Conservation (phyloP, 805 yeast genomes). For the Cyberlindnera japonica region DNA sequence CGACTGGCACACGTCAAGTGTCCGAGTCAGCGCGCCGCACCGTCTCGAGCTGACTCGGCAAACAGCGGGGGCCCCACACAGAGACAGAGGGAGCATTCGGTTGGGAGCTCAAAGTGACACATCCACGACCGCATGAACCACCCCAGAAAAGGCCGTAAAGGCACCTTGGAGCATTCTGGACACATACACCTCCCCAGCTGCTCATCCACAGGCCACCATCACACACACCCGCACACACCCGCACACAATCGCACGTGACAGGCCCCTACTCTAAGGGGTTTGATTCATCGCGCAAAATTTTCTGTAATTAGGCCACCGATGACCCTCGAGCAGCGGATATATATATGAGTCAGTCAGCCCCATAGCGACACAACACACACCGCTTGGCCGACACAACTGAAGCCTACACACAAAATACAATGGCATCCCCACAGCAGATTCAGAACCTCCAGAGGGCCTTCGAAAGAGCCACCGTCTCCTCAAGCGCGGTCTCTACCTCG, state of each 20-base stretch:
- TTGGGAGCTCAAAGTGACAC: too few species aligned
- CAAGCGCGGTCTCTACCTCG: constrained; percentile 77
- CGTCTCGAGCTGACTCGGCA: neutral
- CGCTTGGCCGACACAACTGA: neutral
- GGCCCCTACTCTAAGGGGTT: neutral
- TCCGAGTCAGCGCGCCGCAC: neutral
- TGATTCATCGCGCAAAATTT: constrained; percentile 17
- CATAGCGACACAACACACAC: neutral
- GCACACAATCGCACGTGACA: constrained; percentile 18
- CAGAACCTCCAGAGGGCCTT: constrained; percentile 49
- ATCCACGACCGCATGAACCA: too few species aligned
- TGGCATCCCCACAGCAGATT: constrained; percentile 71
- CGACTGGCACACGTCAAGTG: too few species aligned
- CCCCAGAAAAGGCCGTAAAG: too few species aligned
- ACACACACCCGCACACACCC: neutral
- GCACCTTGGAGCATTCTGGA: too few species aligned
- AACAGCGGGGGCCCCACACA: neutral
- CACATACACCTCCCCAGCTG: too few species aligned
- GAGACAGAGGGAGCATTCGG: too few species aligned
- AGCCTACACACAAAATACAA: constrained; percentile 23
- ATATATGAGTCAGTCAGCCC: neutral
- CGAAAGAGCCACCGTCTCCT: constrained; percentile 53
- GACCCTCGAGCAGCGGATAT: neutral
- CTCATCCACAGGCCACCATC: neutral
- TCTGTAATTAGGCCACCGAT: constrained; percentile 6